Evolutionary conservation across 495 filamentous ascomycete species (phyloP).

Genomic region (Staphylotrichum tortipilum): DNA sequence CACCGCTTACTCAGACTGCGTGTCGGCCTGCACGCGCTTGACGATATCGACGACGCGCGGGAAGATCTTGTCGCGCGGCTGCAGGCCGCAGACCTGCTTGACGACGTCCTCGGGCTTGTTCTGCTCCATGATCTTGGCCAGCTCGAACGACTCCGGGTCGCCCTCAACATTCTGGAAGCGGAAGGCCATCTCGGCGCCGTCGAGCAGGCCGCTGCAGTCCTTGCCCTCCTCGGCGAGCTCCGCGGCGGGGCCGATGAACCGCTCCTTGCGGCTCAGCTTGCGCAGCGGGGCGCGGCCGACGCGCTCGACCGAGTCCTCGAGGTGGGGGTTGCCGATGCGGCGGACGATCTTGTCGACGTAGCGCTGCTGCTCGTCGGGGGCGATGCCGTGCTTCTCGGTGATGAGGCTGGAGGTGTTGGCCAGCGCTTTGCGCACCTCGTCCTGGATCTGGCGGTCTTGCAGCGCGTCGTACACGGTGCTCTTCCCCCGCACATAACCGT

Average conservation of each 20-base stretch:
- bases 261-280: constrained; percentile 86
- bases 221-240: constrained; percentile 71
- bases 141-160: constrained; percentile 74
- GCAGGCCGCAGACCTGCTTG: constrained; percentile 64
- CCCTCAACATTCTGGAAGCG: constrained; percentile 86
- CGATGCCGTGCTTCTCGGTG: constrained; percentile 74
- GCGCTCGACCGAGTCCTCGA: constrained; percentile 88
- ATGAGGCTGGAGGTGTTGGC: constrained; percentile 79
- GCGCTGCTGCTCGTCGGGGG: constrained; percentile 64
- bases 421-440: constrained; percentile 65
- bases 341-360: constrained; percentile 89
- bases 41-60: constrained; percentile 61
- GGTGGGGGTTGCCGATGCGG: constrained; percentile 89
- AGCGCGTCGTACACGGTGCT: constrained; percentile 79
- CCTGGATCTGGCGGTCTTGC: constrained; percentile 54
- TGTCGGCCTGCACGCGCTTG: constrained; percentile 63
- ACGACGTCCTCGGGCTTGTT: constrained; percentile 59
- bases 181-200: constrained; percentile 75
- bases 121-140: constrained; percentile 73
- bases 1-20: constrained; percentile 24
- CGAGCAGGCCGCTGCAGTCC: constrained; percentile 60
- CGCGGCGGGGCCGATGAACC: constrained; percentile 86
- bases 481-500: constrained; percentile 76
- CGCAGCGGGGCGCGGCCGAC: constrained; percentile 90
- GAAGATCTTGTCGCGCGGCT: constrained; percentile 64